These are phyloP conservation scores for Chrysanthemum makinoi DNA, from an alignment of 129 eudicot genomes.

Conservation along the genomic window DNA sequence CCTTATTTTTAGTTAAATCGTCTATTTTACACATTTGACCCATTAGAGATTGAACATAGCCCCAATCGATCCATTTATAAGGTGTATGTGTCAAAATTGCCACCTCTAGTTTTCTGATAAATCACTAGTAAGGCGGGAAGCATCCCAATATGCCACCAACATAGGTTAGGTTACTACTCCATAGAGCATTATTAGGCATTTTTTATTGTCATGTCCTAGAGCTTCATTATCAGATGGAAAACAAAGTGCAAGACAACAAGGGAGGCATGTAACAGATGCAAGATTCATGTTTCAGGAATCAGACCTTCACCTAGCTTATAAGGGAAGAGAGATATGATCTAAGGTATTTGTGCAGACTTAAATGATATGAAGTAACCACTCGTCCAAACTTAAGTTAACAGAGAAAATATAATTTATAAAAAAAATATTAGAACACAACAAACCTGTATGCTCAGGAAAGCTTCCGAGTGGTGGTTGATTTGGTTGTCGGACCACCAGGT, in stretches of 20 bases:
- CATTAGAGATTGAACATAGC: no score
- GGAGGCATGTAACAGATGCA: no score
- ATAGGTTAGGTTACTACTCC: neutral
- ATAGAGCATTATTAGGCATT: neutral
- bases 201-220: neutral
- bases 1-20: no score
- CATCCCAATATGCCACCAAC: conserved; percentile 6
- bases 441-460: conserved; percentile 66
- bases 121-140: neutral
- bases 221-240: neutral
- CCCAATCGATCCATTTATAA: no score
- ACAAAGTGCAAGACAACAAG: neutral
- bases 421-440: neutral
- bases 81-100: no score
- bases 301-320: no score
- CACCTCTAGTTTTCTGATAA: neutral
- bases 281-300: no score
- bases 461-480: conserved; percentile 43
- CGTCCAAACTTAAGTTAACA: no score
- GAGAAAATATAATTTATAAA: neutral
- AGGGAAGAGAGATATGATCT: no score
- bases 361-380: no score
- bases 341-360: no score
- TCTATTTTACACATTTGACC: no score
- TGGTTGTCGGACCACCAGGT: conserved; percentile 89